phyloP scores from a whole-genome alignment of 768 basidiomycete species.

The Paxillus ammoniavirescens region DNA sequence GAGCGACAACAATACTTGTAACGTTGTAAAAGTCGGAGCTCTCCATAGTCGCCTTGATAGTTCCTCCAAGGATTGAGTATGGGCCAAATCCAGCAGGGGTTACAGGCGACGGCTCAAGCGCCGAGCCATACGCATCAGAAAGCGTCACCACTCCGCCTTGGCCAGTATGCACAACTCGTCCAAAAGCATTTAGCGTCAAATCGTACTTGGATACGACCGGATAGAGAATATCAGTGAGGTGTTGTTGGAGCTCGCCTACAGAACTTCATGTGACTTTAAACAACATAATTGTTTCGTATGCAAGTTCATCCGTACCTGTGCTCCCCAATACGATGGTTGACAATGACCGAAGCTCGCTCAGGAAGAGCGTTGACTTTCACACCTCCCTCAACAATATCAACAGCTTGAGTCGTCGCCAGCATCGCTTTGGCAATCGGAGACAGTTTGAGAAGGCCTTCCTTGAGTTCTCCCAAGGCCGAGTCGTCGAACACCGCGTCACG shows the following conservation, averaged over 20 bases:
- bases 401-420: conserved; percentile 68
- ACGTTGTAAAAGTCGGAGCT: conserved; percentile 5
- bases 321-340: conserved; percentile 69
- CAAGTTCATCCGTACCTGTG: conserved; percentile 41
- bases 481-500: conserved; percentile 35
- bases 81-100: conserved; percentile 35
- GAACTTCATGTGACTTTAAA: conserved; percentile 9
- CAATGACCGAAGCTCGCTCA: conserved; percentile 60
- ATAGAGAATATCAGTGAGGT: conserved; percentile 28
- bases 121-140: conserved; percentile 45
- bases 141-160: conserved; percentile 48
- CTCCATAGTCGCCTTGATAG: conserved; percentile 33
- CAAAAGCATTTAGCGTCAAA: conserved; percentile 59
- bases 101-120: conserved; percentile 64
- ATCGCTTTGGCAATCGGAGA: conserved; percentile 36
- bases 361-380: conserved; percentile 76
- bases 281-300: neutral
- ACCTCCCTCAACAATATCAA: conserved; percentile 60
- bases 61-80: conserved; percentile 25
- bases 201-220: conserved; percentile 51
- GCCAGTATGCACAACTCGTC: conserved; percentile 34
- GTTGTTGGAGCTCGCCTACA: conserved; percentile 16
- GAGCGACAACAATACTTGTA: conserved; percentile 13
- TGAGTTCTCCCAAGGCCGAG: conserved; percentile 47
- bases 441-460: conserved; percentile 23